These are phyloP conservation scores for Albifimbria verrucaria DNA, from an alignment of 2,329 filamentous ascomycete species.

Conservation along the genomic window DNA sequence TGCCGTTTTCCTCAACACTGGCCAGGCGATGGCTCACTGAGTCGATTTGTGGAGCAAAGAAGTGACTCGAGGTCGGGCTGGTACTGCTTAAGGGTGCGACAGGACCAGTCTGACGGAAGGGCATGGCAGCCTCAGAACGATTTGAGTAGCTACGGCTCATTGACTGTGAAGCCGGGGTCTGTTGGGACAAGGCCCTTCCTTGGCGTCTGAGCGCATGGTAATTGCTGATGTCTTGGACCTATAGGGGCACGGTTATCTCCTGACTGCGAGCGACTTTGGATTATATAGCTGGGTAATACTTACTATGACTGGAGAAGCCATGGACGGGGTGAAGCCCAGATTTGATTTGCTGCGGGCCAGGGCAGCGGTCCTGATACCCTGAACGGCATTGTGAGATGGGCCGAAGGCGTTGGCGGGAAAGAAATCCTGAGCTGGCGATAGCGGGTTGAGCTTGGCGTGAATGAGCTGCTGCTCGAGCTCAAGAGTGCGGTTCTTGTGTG, in stretches of 20 bases:
- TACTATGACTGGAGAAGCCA: not conserved
- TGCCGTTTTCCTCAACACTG: constrained; percentile 32
- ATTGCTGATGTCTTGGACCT: not conserved
- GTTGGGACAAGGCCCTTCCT: constrained; percentile 23
- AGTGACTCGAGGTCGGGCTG: constrained; percentile 22
- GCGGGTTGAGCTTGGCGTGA: not conserved
- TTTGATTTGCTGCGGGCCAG: constrained; percentile 1
- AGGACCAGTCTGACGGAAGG: constrained; percentile 32
- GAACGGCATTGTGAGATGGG: not conserved
- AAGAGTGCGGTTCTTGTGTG: not conserved
- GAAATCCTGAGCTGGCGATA: not conserved
- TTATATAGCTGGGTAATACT: not conserved
- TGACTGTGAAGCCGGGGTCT: constrained; percentile 26
- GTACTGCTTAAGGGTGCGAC: constrained; percentile 25
- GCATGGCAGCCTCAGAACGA: constrained; percentile 34
- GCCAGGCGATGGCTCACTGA: constrained; percentile 27
- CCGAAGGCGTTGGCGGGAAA: not conserved
- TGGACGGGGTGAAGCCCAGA: not conserved
- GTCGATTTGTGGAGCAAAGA: constrained; percentile 28
- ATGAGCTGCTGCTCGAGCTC: not conserved
- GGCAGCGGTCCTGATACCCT: not conserved
- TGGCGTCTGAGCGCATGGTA: constrained; percentile 13
- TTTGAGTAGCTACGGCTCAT: constrained; percentile 45
- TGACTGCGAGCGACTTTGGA: constrained; percentile 15
- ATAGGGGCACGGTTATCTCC: constrained; percentile 10